phyloP scores from a whole-genome alignment of 257 asterid genomes.

The Jacaranda mimosifolia region DNA sequence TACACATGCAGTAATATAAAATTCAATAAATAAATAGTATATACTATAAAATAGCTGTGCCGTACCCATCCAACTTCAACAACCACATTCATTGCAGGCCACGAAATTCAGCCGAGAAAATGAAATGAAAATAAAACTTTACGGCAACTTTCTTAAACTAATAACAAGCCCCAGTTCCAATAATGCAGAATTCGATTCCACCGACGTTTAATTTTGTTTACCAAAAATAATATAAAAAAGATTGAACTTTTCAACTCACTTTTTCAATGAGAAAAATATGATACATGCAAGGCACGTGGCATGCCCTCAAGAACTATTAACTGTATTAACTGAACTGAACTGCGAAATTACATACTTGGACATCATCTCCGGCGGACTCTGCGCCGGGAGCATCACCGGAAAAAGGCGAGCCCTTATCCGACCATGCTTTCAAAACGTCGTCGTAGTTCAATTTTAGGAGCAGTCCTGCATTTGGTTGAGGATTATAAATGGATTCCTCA shows the following conservation, averaged over 20 bases:
- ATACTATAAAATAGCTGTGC: not conserved
- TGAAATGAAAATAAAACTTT: not conserved
- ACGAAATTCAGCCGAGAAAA: not conserved
- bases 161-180: slow-evolving; percentile 29
- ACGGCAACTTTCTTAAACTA: not conserved
- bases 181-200: not conserved
- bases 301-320: slow-evolving; percentile 3
- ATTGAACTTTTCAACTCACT: no score
- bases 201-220: not conserved
- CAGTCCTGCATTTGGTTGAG: slow-evolving; percentile 45
- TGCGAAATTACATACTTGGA: slow-evolving; percentile 64
- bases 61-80: slow-evolving; percentile 27
- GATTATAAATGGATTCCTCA: slow-evolving; percentile 31
- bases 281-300: slow-evolving; percentile 27
- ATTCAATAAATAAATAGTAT: not conserved
- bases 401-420: slow-evolving; percentile 70
- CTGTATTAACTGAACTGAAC: slow-evolving; percentile 25
- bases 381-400: slow-evolving; percentile 55
- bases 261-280: not conserved
- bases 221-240: not conserved
- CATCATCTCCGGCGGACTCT: slow-evolving; percentile 59
- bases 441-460: slow-evolving; percentile 65
- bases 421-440: slow-evolving; percentile 66
- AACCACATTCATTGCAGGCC: slow-evolving; percentile 13
- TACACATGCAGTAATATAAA: slow-evolving; percentile 6